Percentiles rank a stretch among this genome's conserved stretches.
These are phyloP conservation scores for Cercophora samala DNA, from an alignment of 495 filamentous ascomycete species.

Conservation along the genomic window DNA sequence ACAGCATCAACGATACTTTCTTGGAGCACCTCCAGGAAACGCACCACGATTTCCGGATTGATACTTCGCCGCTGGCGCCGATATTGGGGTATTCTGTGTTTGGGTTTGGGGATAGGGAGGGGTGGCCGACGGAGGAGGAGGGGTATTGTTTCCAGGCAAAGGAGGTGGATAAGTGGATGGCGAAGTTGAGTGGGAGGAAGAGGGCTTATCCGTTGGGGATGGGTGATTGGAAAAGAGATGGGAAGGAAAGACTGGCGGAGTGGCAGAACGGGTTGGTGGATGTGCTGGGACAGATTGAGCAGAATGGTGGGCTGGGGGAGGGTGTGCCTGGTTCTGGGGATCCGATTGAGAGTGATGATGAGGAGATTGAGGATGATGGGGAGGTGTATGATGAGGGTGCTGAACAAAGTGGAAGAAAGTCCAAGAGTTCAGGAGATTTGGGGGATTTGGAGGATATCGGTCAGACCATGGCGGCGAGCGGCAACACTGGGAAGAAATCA, in stretches of 20 bases:
- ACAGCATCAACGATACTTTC: constrained; percentile 78
- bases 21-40: constrained; percentile 82
- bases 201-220: constrained; percentile 79
- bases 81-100: constrained; percentile 89
- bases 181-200: constrained; percentile 78
- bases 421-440: constrained; percentile 45
- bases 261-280: constrained; percentile 76
- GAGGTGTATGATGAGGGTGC: constrained; percentile 48
- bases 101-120: constrained; percentile 85
- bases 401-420: constrained; percentile 33
- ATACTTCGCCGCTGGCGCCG: constrained; percentile 73
- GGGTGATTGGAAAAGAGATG: constrained; percentile 77
- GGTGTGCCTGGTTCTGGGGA: constrained; percentile 79
- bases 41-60: constrained; percentile 92
- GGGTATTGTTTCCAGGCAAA: constrained; percentile 89
- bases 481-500: constrained; percentile 21
- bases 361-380: constrained; percentile 55
- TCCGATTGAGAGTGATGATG: constrained; percentile 77
- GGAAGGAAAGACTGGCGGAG: constrained; percentile 60
- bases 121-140: constrained; percentile 85
- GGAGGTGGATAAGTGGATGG: constrained; percentile 92
- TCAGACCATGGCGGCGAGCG: constrained; percentile 50
- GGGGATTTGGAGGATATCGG: constrained; percentile 89
- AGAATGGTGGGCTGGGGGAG: constrained; percentile 67
- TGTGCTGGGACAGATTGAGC: constrained; percentile 58